A percentile compares a stretch with the other conserved stretches of the same genome.
These are phyloP conservation scores for Vitis rupestris DNA, from an alignment of 164 flowering plant species.

Conservation along the genomic window DNA sequence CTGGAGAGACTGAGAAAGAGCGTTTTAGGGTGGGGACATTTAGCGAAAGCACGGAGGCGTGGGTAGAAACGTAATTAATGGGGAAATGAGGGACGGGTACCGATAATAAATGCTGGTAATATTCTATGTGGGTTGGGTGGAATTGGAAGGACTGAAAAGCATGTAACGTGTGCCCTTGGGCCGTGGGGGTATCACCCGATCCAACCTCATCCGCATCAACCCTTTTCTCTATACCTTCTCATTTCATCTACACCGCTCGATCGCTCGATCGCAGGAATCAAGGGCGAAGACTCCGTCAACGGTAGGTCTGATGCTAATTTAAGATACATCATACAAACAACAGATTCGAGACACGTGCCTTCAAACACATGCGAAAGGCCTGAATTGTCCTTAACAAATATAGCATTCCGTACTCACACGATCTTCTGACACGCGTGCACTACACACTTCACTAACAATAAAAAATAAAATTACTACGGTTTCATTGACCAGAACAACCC, in stretches of 20 bases:
- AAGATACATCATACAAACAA: not conserved
- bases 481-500: too few species aligned
- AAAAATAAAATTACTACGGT: not conserved
- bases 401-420: not conserved
- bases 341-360: not conserved
- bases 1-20: not conserved
- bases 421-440: slow-evolving; percentile 10
- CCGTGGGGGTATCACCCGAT: not conserved
- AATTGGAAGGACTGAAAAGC: slow-evolving; percentile 2
- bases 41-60: not conserved
- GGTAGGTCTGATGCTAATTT: too few species aligned
- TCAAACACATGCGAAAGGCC: too few species aligned
- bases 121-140: not conserved
- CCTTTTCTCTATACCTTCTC: too few species aligned
- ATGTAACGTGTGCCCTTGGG: not conserved
- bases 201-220: too few species aligned
- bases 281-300: too few species aligned
- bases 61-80: slow-evolving; percentile 14
- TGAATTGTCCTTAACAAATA: too few species aligned
- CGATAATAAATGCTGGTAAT: not conserved
- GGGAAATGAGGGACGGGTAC: not conserved
- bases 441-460: not conserved
- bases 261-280: too few species aligned
- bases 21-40: not conserved
- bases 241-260: too few species aligned